These are phyloP conservation scores for Drechslerella coelobrocha DNA, from an alignment of 2,329 filamentous ascomycete genomes.

Conservation along the genomic window DNA sequence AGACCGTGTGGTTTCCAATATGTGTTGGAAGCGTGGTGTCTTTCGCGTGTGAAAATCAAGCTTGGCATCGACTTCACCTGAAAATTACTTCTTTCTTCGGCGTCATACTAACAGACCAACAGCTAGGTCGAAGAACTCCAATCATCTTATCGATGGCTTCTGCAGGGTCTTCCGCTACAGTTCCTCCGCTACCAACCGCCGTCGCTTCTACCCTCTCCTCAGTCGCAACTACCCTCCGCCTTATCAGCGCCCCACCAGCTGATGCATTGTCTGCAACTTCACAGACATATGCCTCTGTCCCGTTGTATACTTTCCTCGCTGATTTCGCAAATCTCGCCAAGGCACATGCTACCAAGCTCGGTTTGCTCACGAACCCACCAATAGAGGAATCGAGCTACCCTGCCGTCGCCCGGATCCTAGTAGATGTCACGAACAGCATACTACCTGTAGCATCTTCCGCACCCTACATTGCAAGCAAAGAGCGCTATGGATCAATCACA, in stretches of 20 bases:
- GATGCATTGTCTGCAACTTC: slow-evolving; percentile 12
- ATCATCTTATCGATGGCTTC: slow-evolving; percentile 21
- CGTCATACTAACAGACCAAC: too few relatives aligned
- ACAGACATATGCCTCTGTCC: slow-evolving; percentile 24
- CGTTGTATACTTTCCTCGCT: slow-evolving; percentile 40
- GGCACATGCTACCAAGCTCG: slow-evolving; percentile 40
- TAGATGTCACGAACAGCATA: slow-evolving; percentile 32
- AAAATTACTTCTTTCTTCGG: neutral
- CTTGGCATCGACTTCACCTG: neutral
- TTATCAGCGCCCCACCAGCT: slow-evolving; percentile 25
- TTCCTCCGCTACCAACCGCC: slow-evolving; percentile 24
- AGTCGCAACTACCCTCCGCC: slow-evolving; percentile 17
- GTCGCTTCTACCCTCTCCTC: slow-evolving; percentile 28
- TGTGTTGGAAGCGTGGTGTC: too few relatives aligned
- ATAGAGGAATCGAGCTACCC: slow-evolving; percentile 31
- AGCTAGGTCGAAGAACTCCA: too few relatives aligned
- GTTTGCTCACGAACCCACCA: slow-evolving; percentile 36
- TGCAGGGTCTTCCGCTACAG: slow-evolving; percentile 1
- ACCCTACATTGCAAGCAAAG: slow-evolving; percentile 36
- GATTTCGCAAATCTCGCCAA: slow-evolving; percentile 48
- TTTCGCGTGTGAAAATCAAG: too few relatives aligned
- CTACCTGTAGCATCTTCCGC: slow-evolving; percentile 38
- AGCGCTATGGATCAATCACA: slow-evolving; percentile 38
- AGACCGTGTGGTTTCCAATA: too few relatives aligned
- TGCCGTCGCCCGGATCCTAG: slow-evolving; percentile 37